phyloP scores from a whole-genome alignment of 1,284 basidiomycete species.

The Laetiporus sulphureus region DNA sequence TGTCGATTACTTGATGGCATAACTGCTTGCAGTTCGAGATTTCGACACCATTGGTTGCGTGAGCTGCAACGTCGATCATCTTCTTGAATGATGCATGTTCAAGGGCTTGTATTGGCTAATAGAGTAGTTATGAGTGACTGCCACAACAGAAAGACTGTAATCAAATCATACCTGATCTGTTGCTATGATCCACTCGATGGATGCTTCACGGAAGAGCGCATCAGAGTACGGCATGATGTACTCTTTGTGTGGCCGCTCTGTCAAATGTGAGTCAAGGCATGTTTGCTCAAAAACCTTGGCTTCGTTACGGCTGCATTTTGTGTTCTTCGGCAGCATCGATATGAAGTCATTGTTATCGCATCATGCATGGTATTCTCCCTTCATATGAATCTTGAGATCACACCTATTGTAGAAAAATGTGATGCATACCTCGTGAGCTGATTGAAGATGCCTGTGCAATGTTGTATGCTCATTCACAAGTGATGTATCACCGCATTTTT shows the following conservation, averaged over 20 bases:
- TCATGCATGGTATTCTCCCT: conserved; percentile 4
- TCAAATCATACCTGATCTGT: conserved; percentile 29
- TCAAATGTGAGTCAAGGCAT: conserved; percentile 7
- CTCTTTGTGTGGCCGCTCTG: not conserved
- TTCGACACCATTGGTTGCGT: conserved; percentile 13
- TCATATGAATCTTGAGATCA: not conserved
- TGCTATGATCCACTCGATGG: conserved; percentile 31
- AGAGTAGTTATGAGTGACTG: not conserved
- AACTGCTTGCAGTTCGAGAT: conserved; percentile 19
- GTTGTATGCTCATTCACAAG: conserved; percentile 1
- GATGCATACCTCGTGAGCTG: conserved; percentile 1
- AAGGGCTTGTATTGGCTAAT: conserved; percentile 20
- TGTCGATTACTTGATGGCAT: conserved; percentile 22
- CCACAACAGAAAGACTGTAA: not conserved
- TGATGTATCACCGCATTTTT: not conserved
- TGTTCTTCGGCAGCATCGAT: conserved; percentile 3
- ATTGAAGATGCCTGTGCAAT: conserved; percentile 1
- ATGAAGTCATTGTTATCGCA: not conserved
- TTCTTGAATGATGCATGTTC: conserved; percentile 19
- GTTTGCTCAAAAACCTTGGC: not conserved
- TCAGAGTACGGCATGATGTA: conserved; percentile 22
- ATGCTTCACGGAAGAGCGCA: conserved; percentile 20
- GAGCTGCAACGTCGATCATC: conserved; percentile 20
- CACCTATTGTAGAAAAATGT: not conserved
- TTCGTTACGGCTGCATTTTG: not conserved